Percentiles rank a stretch among this genome's conserved stretches.
These are phyloP conservation scores for Prunus fruticosa DNA, from an alignment of 306 rosid genomes.

Conservation along the genomic window DNA sequence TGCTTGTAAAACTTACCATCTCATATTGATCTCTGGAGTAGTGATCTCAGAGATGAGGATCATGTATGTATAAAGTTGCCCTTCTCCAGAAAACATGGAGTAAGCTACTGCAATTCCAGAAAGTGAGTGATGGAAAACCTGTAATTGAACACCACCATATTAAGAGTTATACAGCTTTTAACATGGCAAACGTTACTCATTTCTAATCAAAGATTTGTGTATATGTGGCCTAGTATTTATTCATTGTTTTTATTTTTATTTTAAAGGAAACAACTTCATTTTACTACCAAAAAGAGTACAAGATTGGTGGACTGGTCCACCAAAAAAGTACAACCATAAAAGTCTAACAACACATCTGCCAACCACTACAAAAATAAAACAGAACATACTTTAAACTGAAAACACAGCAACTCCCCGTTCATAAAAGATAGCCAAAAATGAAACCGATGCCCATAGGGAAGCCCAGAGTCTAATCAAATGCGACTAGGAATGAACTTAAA, in stretches of 20 bases:
- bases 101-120: slow-evolving; percentile 48
- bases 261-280: background rate
- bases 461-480: background rate
- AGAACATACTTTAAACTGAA: background rate
- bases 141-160: slow-evolving; percentile 8
- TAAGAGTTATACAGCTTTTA: background rate
- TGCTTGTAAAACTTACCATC: slow-evolving; percentile 35
- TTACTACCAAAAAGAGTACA: background rate
- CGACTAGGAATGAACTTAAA: background rate
- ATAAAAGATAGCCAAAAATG: background rate
- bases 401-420: background rate
- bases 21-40: slow-evolving; percentile 54
- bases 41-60: slow-evolving; percentile 52
- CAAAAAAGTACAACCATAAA: background rate
- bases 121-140: slow-evolving; percentile 52
- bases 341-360: background rate
- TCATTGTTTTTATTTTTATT: background rate
- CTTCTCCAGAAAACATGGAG: slow-evolving; percentile 50
- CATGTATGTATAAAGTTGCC: slow-evolving; percentile 58
- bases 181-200: background rate
- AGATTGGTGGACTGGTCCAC: background rate
- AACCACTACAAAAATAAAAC: background rate
- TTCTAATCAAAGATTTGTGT: background rate
- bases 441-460: background rate
- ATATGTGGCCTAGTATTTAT: background rate